Conservation (phyloP, 257 asterid species). For the Nicotiana benthamiana region DNA sequence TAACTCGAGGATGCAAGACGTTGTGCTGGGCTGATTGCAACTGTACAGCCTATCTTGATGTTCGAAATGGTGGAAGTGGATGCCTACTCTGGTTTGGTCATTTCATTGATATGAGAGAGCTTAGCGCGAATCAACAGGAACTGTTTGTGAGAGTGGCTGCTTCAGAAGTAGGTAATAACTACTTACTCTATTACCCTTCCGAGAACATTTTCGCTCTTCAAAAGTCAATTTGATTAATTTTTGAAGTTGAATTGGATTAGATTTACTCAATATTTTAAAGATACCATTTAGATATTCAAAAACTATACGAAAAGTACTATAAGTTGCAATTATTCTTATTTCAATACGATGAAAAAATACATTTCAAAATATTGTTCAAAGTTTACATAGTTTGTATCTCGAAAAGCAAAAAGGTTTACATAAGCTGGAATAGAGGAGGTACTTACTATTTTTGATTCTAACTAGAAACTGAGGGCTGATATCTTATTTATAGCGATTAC, state of each 20-base stretch:
- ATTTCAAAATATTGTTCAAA: too few relatives aligned
- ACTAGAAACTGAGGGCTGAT: background rate
- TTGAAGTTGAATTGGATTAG: too few relatives aligned
- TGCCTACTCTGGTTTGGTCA: conserved; percentile 19
- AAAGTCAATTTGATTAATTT: too few relatives aligned
- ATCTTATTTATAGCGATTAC: background rate
- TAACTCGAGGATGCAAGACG: conserved; percentile 6
- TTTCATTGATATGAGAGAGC: conserved; percentile 11
- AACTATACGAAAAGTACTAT: too few relatives aligned
- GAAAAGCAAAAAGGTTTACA: too few relatives aligned
- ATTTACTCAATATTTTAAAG: too few relatives aligned
- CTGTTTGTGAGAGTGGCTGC: conserved; percentile 11
- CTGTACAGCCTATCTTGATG: conserved; percentile 17
- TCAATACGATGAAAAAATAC: too few relatives aligned
- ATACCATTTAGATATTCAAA: too few relatives aligned
- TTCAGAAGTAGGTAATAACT: conserved; percentile 22
- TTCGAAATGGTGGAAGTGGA: conserved; percentile 11
- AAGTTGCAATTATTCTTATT: too few relatives aligned
- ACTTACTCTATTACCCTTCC: background rate
- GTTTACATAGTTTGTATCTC: too few relatives aligned
- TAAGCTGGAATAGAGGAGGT: too few relatives aligned
- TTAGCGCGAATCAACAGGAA: background rate
- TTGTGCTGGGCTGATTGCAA: conserved; percentile 16
- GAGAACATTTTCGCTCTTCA: too few relatives aligned
- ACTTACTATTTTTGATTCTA: background rate